These are phyloP conservation scores for Aegilops longissima DNA, from an alignment of 176 grass and related monocot genomes.

Conservation along the genomic window DNA sequence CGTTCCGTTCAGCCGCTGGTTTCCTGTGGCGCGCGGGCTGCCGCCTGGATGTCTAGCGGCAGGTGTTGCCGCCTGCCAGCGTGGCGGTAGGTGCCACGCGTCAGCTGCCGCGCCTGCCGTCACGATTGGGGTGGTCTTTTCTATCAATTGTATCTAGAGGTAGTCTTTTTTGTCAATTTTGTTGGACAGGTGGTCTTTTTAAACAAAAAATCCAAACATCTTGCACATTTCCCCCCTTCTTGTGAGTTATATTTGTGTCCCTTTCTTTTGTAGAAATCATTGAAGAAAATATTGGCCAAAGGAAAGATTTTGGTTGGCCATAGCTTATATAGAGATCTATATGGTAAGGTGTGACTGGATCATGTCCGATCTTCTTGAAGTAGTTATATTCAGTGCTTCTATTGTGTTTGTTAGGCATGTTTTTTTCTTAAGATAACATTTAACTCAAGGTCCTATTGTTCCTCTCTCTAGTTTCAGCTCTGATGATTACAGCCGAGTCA, in stretches of 20 bases:
- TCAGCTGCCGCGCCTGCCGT: too few relatives aligned
- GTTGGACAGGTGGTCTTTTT: too few relatives aligned
- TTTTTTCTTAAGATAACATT: not conserved
- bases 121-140: too few relatives aligned
- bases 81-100: too few relatives aligned
- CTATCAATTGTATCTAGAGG: too few relatives aligned
- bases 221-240: not conserved
- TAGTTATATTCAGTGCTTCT: not conserved
- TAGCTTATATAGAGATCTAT: constrained; percentile 84
- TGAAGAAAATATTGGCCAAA: constrained; percentile 83
- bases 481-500: constrained; percentile 75
- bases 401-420: constrained; percentile 15
- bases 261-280: constrained; percentile 60
- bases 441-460: constrained; percentile 1
- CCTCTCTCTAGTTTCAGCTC: constrained; percentile 38
- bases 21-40: too few relatives aligned
- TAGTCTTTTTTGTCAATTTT: too few relatives aligned
- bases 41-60: too few relatives aligned
- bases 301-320: constrained; percentile 86
- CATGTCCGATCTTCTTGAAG: constrained; percentile 8
- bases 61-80: too few relatives aligned
- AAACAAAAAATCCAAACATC: not conserved
- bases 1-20: too few relatives aligned
- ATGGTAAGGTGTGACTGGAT: constrained; percentile 50
- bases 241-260: not conserved